phyloP scores from a whole-genome alignment of 306 rosid species.

The Oemleria cerasiformis region DNA sequence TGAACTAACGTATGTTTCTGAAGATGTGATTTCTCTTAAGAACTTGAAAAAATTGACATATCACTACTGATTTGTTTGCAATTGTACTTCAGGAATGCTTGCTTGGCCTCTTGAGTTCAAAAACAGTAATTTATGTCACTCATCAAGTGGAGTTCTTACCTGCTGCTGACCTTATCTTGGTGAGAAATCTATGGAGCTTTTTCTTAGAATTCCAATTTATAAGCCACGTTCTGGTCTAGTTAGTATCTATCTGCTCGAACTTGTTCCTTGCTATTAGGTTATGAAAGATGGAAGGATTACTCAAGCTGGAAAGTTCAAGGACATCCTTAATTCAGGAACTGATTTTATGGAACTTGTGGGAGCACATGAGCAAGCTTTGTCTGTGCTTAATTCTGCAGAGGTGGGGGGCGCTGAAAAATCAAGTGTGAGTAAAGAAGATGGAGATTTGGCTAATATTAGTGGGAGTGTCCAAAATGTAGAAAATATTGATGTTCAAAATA shows the following conservation, averaged over 20 bases:
- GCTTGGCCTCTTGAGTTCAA: constrained; percentile 66
- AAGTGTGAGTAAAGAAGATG: constrained; percentile 28
- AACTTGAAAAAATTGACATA: not conserved
- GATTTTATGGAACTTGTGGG: constrained; percentile 85
- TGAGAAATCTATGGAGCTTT: constrained; percentile 28
- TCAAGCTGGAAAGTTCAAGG: constrained; percentile 71
- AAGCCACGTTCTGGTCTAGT: not conserved
- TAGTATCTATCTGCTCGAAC: not conserved
- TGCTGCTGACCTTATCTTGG: constrained; percentile 78
- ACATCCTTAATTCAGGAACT: constrained; percentile 56
- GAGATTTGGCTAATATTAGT: constrained; percentile 12
- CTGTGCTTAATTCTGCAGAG: constrained; percentile 47
- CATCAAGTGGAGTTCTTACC: constrained; percentile 94
- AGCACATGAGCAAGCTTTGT: constrained; percentile 76
- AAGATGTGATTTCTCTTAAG: no score
- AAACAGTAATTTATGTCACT: constrained; percentile 75
- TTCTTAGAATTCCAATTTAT: not conserved
- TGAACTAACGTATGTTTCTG: not conserved
- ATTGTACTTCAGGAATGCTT: constrained; percentile 60
- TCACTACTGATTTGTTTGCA: not conserved
- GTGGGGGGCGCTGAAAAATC: constrained; percentile 22
- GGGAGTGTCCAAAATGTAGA: constrained; percentile 36
- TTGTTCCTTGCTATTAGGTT: constrained; percentile 43
- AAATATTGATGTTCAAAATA: constrained; percentile 30
- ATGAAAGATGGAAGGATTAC: constrained; percentile 78